Evolutionary conservation across 2,329 filamentous ascomycete genomes (phyloP).

Genomic region (Aspergillus fumigatiaffinis): DNA sequence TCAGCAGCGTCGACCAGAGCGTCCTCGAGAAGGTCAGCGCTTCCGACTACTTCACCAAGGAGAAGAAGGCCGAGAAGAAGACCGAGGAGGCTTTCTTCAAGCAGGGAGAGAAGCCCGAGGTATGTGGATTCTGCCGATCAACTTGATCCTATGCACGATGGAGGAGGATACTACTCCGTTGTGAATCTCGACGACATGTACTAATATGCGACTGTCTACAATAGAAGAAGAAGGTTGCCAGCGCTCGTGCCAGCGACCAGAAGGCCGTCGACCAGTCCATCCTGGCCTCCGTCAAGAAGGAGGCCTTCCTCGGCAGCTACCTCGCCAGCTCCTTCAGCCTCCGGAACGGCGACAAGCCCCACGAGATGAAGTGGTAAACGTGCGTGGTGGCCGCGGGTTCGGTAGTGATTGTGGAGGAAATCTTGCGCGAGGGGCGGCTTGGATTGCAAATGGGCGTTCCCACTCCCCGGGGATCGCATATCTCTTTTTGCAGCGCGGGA

Average conservation of each 20-base stretch:
- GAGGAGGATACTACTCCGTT: neutral
- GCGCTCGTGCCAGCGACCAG: constrained; percentile 91
- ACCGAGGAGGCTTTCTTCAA: constrained; percentile 99
- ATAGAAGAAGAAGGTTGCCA: constrained; percentile 96
- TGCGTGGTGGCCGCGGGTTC: constrained; percentile 37
- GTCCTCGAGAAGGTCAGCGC: constrained; percentile 79
- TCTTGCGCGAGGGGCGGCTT: constrained; percentile 34
- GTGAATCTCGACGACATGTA: neutral
- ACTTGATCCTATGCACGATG: neutral
- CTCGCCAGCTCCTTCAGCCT: constrained; percentile 95
- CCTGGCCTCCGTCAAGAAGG: constrained; percentile 96
- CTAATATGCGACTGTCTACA: constrained; percentile 11
- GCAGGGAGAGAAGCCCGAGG: constrained; percentile 96
- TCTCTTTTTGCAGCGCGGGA: constrained; percentile 24
- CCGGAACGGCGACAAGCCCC: constrained; percentile 98
- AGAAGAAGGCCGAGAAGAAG: constrained; percentile 90
- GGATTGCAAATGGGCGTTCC: constrained; percentile 31
- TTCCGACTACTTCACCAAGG: constrained; percentile 92
- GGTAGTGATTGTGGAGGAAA: constrained; percentile 38
- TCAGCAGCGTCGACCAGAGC: constrained; percentile 72
- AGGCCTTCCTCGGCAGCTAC: constrained; percentile 89
- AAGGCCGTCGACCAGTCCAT: constrained; percentile 98
- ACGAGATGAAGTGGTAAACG: constrained; percentile 98
- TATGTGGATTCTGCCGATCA: constrained; percentile 46
- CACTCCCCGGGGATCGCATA: constrained; percentile 14